Conservation (phyloP, 352 stramenopile genomes). For the Phytophthora crassamura region DNA sequence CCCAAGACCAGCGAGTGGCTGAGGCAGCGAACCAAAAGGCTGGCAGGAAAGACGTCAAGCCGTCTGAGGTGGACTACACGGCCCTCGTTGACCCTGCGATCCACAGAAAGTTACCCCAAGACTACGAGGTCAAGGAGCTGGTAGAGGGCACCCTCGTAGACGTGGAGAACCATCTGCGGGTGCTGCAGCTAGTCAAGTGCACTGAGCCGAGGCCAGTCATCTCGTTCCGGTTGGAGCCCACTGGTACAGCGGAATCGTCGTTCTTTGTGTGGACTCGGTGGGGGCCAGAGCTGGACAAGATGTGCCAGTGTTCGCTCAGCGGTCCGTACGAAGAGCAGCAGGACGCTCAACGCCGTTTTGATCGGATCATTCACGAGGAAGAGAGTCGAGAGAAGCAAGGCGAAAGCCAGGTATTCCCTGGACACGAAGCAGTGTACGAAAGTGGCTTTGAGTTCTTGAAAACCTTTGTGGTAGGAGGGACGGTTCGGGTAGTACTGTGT, state of each 20-base stretch:
- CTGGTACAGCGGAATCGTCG: slow-evolving; percentile 1
- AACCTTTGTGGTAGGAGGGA: slow-evolving; percentile 8
- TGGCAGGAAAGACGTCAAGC: background rate
- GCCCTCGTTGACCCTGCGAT: slow-evolving; percentile 16
- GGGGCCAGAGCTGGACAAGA: slow-evolving; percentile 13
- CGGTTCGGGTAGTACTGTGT: background rate
- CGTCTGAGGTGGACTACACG: slow-evolving; percentile 19
- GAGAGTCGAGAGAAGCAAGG: background rate
- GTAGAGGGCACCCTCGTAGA: slow-evolving; percentile 11
- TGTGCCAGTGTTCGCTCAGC: slow-evolving; percentile 32
- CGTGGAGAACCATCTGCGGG: slow-evolving; percentile 8
- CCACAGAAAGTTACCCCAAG: slow-evolving; percentile 9
- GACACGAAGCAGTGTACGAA: background rate
- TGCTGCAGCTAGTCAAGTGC: slow-evolving; percentile 27
- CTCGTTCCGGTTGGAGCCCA: background rate
- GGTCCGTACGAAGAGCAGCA: slow-evolving; percentile 48
- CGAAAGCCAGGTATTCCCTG: background rate
- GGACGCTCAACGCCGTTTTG: slow-evolving; percentile 41
- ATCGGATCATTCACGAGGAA: slow-evolving; percentile 34
- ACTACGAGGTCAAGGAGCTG: slow-evolving; percentile 4
- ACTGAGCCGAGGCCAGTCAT: background rate
- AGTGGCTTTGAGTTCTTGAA: slow-evolving; percentile 28
- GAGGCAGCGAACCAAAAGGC: slow-evolving; percentile 9
- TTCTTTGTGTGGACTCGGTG: slow-evolving; percentile 63
- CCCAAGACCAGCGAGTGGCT: background rate